Base-by-base conservation (phyloP, 768 basidiomycete species). In the Leucosporidium yakuticum region DNA sequence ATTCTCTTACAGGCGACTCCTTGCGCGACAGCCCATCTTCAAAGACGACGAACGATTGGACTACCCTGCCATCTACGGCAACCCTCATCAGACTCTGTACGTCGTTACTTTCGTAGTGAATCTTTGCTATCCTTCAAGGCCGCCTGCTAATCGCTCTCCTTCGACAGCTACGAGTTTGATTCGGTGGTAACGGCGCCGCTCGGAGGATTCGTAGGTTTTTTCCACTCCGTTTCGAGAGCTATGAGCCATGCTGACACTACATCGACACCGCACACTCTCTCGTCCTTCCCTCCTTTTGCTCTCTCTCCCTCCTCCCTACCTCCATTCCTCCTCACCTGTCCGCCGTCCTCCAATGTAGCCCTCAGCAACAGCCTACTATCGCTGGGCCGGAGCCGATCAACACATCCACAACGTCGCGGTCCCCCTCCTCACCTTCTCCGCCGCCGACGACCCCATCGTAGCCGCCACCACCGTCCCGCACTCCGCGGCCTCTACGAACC, bases 371-470 rank as follows among this genome's bases (percentile, higher is more conserved):
- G 57, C 69, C 17, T 83, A 82, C 59, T 85, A 86, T 74, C 83
- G 84, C 71, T 73, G 77, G 62, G 82, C 82, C 74, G 80, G 81
- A 9, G 86, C 88, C 9, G 87, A 85, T 75, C 85, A 84, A 49
- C 80, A 85, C 59, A 78, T 90, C 32, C 78, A 79, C 63, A 79
- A 83, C 64, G 82, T 92, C 71, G 81, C 80, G 54, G 84, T 91
- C 36, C 91, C 91, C 20, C 87, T 86, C 78, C 83, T 93, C 12
- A 84, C 86, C 9, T 82, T 91, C 66, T 89, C 87, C 74, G 83
- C 90, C 23, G 83, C 82, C 29, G 88, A 91, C 77, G 90, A 91
- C 77, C 90, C 90, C 25, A 83, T 91, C 51, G 85, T 90, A 82
- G 80, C 65, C 82, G 81, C 31, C 85, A 84, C 70, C 80, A 80